Evolutionary conservation across 352 stramenopile genomes (phyloP).

Genomic region (Pythium vanterpoolii): DNA sequence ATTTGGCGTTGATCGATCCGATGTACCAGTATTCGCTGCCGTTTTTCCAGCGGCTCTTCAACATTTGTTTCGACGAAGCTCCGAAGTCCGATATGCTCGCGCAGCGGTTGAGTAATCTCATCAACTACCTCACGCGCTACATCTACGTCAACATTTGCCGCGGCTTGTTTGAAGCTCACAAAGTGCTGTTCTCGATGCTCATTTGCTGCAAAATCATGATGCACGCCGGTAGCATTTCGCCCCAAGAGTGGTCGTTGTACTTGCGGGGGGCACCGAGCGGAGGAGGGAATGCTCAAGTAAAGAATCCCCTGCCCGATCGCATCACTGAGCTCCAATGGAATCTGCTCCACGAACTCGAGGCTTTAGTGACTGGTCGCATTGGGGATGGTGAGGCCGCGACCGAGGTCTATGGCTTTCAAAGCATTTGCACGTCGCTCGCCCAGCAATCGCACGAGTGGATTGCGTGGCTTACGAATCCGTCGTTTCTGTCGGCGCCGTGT

Average conservation of each 20-base stretch:
- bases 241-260: slow-evolving; percentile 88
- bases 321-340: slow-evolving; percentile 84
- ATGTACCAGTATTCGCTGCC: slow-evolving; percentile 96
- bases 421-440: slow-evolving; percentile 58
- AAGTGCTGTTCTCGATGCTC: slow-evolving; percentile 92
- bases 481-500: slow-evolving; percentile 41
- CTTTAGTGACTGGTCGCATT: slow-evolving; percentile 33
- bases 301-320: slow-evolving; percentile 61
- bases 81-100: slow-evolving; percentile 50
- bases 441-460: slow-evolving; percentile 59
- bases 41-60: slow-evolving; percentile 92
- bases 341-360: slow-evolving; percentile 75
- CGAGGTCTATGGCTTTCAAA: slow-evolving; percentile 45
- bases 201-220: slow-evolving; percentile 95
- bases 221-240: slow-evolving; percentile 63
- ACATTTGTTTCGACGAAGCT: slow-evolving; percentile 88
- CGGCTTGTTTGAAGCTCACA: slow-evolving; percentile 92
- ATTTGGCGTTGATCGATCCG: slow-evolving; percentile 89
- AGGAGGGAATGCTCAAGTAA: slow-evolving; percentile 23
- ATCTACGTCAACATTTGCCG: slow-evolving; percentile 95
- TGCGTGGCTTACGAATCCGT: slow-evolving; percentile 45
- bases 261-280: slow-evolving; percentile 51
- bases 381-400: background rate
- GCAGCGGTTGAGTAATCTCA: slow-evolving; percentile 74
- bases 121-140: slow-evolving; percentile 86